Conservation (phyloP, 1,139 yeast genomes). For the Candida albicans region DNA sequence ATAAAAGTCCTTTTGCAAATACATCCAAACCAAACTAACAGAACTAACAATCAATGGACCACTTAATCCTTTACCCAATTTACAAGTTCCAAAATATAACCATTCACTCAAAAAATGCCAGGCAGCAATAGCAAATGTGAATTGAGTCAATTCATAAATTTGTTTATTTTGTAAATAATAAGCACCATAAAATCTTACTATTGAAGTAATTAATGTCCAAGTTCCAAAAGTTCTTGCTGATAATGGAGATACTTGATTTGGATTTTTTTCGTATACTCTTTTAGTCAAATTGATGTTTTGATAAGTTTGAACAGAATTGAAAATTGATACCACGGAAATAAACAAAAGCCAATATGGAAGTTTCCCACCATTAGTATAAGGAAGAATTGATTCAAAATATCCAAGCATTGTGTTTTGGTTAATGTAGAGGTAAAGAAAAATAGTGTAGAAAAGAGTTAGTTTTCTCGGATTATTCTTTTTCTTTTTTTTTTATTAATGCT, state of each 20-base stretch:
- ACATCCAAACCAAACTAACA: constrained; percentile 61
- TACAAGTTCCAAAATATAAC: constrained; percentile 74
- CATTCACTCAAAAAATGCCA: constrained; percentile 84
- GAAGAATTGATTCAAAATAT: constrained; percentile 24
- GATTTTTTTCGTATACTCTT: constrained; percentile 60
- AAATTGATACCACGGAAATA: constrained; percentile 83
- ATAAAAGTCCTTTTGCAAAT: constrained; percentile 54
- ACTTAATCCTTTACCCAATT: constrained; percentile 80
- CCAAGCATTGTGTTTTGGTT: constrained; percentile 15
- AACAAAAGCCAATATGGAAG: constrained; percentile 51
- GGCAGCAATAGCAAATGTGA: constrained; percentile 83
- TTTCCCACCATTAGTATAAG: constrained; percentile 36
- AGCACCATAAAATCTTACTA: constrained; percentile 87
- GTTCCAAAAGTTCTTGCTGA: constrained; percentile 97
- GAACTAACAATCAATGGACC: constrained; percentile 80
- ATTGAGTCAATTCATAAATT: constrained; percentile 75
- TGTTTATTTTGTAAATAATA: constrained; percentile 65
- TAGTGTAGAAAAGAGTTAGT: neutral
- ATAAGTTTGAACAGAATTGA: constrained; percentile 91
- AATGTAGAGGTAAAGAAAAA: neutral
- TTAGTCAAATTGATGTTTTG: constrained; percentile 58
- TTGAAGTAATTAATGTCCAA: constrained; percentile 88
- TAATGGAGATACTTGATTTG: constrained; percentile 59
- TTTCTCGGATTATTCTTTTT: neutral
- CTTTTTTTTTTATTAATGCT: neutral